Evolutionary conservation across 192 early-diverging fungal genomes (phyloP).

Genomic region (Haplosporangium gracile): DNA sequence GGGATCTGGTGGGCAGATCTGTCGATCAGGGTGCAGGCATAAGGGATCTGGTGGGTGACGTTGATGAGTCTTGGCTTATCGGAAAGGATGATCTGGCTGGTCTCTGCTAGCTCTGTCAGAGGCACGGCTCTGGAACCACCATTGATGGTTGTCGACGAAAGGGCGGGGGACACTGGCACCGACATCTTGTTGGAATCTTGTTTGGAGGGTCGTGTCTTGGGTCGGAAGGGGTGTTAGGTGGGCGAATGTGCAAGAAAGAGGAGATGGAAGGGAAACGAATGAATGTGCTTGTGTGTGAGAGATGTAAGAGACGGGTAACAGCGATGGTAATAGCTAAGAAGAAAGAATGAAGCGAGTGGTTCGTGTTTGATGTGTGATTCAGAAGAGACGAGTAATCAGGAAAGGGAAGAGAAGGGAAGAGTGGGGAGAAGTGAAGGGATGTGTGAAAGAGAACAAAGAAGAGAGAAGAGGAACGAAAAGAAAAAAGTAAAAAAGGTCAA

Average conservation of each 20-base stretch:
- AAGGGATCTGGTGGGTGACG: slow-evolving; percentile 70
- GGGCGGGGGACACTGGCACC: neutral
- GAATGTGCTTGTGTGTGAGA: neutral
- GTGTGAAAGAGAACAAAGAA: neutral
- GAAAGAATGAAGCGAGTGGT: neutral
- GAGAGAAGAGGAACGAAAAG: neutral
- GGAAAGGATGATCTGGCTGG: slow-evolving; percentile 39
- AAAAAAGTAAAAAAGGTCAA: neutral
- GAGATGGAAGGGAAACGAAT: neutral
- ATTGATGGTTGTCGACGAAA: slow-evolving; percentile 13
- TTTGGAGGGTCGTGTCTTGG: neutral
- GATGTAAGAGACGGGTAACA: neutral
- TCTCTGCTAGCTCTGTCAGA: slow-evolving; percentile 46
- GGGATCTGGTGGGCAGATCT: neutral
- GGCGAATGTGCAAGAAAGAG: neutral
- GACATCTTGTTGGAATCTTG: slow-evolving; percentile 5
- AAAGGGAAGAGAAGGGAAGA: neutral
- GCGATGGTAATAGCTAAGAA: neutral
- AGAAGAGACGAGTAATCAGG: neutral
- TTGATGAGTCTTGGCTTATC: slow-evolving; percentile 60
- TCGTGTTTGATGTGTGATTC: neutral
- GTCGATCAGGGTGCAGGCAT: slow-evolving; percentile 38
- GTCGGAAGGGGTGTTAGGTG: neutral
- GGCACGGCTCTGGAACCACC: slow-evolving; percentile 19
- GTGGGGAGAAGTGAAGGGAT: neutral